Conservation (phyloP, 805 yeast species). For the Millerago galiae region DNA sequence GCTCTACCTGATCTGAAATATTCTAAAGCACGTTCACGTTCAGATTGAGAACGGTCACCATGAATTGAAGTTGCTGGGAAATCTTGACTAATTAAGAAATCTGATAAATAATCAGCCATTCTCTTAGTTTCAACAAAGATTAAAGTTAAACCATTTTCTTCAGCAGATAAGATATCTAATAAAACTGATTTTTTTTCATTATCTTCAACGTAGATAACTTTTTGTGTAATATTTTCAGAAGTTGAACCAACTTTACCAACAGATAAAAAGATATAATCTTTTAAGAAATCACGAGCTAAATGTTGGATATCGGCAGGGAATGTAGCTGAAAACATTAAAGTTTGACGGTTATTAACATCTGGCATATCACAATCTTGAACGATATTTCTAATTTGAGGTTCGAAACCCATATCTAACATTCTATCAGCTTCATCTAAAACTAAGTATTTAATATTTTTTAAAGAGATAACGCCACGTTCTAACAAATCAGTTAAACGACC, state of each 20-base stretch:
- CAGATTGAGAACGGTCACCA: slow-evolving; percentile 97
- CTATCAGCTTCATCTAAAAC: slow-evolving; percentile 99
- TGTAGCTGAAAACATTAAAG: slow-evolving; percentile 97
- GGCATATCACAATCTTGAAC: slow-evolving; percentile 99
- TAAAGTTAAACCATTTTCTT: slow-evolving; percentile 80
- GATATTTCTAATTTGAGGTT: slow-evolving; percentile 97
- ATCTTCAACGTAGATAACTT: slow-evolving; percentile 85
- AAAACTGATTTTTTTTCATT: slow-evolving; percentile 87
- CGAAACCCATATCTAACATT: slow-evolving; percentile 99
- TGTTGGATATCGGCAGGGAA: slow-evolving; percentile 97
- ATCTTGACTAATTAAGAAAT: slow-evolving; percentile 79
- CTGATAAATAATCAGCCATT: slow-evolving; percentile 95
- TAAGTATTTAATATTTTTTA: slow-evolving; percentile 83
- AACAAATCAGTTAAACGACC: slow-evolving; percentile 96
- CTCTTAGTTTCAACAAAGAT: slow-evolving; percentile 98
- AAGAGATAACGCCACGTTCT: slow-evolving; percentile 90
- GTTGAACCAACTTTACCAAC: slow-evolving; percentile 99
- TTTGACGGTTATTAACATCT: slow-evolving; percentile 81
- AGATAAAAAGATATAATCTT: slow-evolving; percentile 90
- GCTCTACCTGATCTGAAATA: slow-evolving; percentile 89
- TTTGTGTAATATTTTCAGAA: slow-evolving; percentile 96
- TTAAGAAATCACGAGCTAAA: slow-evolving; percentile 95
- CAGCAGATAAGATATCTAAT: slow-evolving; percentile 77
- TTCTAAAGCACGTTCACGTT: slow-evolving; percentile 95
- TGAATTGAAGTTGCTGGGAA: slow-evolving; percentile 98